Percentiles rank a stretch among this genome's conserved stretches.
Evolutionary conservation across 495 filamentous ascomycete species (phyloP).

Genomic region (Annulohypoxylon stygium): DNA sequence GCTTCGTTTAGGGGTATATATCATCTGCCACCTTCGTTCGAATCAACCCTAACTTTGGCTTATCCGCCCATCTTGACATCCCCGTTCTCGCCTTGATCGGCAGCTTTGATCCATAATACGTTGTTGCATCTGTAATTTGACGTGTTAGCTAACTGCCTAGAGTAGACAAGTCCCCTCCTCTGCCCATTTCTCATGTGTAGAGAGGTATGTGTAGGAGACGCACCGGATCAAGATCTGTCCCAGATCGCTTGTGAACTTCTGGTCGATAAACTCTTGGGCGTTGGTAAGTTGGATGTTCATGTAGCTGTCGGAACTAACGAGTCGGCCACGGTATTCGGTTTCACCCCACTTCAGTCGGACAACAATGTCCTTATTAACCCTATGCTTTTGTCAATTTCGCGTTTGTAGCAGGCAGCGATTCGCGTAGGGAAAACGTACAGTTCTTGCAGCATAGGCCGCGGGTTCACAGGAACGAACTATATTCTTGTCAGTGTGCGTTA

Average conservation of each 20-base stretch:
- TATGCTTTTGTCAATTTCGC: slow-evolving; percentile 49
- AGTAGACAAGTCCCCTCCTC: too few relatives aligned
- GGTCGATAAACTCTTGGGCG: slow-evolving; percentile 92
- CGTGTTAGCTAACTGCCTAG: slow-evolving; percentile 56
- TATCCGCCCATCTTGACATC: slow-evolving; percentile 75
- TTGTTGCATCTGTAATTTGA: slow-evolving; percentile 76
- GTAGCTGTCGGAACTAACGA: slow-evolving; percentile 94
- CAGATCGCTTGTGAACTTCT: slow-evolving; percentile 83
- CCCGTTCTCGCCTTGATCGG: slow-evolving; percentile 67
- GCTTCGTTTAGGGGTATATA: slow-evolving; percentile 38
- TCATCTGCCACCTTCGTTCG: slow-evolving; percentile 19
- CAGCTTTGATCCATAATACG: slow-evolving; percentile 88
- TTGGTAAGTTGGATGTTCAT: slow-evolving; percentile 96
- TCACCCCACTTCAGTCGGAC: slow-evolving; percentile 98
- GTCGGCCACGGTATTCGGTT: slow-evolving; percentile 92
- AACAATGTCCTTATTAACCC: slow-evolving; percentile 88
- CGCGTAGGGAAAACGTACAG: slow-evolving; percentile 69
- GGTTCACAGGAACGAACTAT: slow-evolving; percentile 88
- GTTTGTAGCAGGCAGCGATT: slow-evolving; percentile 18
- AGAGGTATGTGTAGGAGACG: slow-evolving; percentile 32
- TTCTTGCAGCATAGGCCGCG: slow-evolving; percentile 87
- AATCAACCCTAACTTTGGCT: slow-evolving; percentile 27
- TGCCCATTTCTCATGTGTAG: not conserved
- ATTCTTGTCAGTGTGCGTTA: slow-evolving; percentile 5
- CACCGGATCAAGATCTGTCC: slow-evolving; percentile 95